Evolutionary conservation across 352 stramenopile species (phyloP), one percentile per base, ranked within the genome.

Genomic region (Phytophthora kernoviae): DNA sequence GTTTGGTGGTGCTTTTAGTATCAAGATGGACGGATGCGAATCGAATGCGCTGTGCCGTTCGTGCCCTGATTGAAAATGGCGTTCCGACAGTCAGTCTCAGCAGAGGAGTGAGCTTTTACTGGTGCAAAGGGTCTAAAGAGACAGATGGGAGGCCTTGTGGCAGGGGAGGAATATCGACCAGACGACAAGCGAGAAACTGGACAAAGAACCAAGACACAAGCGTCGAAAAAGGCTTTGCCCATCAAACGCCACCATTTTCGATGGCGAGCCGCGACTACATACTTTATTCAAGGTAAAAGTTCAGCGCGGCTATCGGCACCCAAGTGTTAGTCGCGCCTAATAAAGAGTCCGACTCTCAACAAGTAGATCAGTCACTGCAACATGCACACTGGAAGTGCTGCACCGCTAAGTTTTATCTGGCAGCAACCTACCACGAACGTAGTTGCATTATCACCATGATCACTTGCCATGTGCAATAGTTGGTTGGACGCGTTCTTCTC

Each of bases 61-160:
- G 32, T 10, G 58, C 60, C 51, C 45, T 68, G 58, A 68, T 65
- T 68, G 58, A 58, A 59, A 72, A 72, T 62, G 41, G 40, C 33
- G 30, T 32, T 47, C n/a, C 42, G 39, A 32, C 30, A 34, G 61
- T 21, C 8, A 43, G 37, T 22, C 37, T n/a, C n/a, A n/a, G n/a
- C n/a, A n/a, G n/a, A n/a, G n/a, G n/a, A n/a, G n/a, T 11, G 37
- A 43, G 18, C 27, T 44, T 52, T 58, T 66, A 62, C 33, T 66
- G 53, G 46, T 27, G 26, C 39, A 41, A 58, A 54, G 43, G 21
- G 53, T 33, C 18, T 43, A n/a, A 7, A 1, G 18, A 27, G 22
- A 14, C 41, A 47, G 41, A 18, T 47, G 41, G 24, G 27, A 37
- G 33, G 22, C 33, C 39, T 44, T 52, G 42, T 46, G 53, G 53